Percentiles rank a stretch among this genome's conserved stretches.
phyloP scores from a whole-genome alignment of 1,139 yeast genomes.

The Saccharomyces hybrid region DNA sequence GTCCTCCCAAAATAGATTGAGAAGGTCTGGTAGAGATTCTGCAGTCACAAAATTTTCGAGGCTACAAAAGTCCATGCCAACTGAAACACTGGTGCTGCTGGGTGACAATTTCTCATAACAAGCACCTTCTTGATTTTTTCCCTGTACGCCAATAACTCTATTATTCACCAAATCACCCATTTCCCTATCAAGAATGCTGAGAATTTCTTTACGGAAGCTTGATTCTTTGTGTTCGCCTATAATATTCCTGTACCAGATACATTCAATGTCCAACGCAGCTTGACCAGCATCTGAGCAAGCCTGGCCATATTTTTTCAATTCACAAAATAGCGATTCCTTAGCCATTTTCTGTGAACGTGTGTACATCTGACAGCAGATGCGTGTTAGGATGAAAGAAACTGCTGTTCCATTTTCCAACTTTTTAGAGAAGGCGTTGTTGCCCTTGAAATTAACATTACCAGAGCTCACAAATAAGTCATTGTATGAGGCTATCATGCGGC shows the following conservation, averaged over 20 bases:
- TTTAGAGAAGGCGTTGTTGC: background rate
- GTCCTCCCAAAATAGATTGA: background rate
- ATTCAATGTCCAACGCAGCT: background rate
- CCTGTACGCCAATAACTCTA: background rate
- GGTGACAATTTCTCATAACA: background rate
- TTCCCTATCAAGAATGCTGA: background rate
- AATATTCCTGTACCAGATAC: background rate
- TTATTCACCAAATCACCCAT: background rate
- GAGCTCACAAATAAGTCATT: background rate
- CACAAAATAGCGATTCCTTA: background rate
- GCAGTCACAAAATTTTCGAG: background rate
- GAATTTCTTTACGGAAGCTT: background rate
- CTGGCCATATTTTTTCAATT: background rate
- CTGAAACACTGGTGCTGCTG: background rate
- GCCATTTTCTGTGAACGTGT: slow-evolving; percentile 1
- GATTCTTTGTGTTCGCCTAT: background rate
- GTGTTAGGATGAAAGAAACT: slow-evolving; percentile 4
- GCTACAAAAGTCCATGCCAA: background rate
- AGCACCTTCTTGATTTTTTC: background rate
- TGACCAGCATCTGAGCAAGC: background rate
- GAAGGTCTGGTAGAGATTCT: background rate
- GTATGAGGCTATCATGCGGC: background rate
- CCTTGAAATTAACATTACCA: background rate
- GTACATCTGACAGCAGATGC: slow-evolving; percentile 6
- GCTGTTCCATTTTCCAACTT: background rate